These are phyloP conservation scores for Zea mays DNA, from an alignment of 176 grass and related monocot genomes.

Conservation along the genomic window DNA sequence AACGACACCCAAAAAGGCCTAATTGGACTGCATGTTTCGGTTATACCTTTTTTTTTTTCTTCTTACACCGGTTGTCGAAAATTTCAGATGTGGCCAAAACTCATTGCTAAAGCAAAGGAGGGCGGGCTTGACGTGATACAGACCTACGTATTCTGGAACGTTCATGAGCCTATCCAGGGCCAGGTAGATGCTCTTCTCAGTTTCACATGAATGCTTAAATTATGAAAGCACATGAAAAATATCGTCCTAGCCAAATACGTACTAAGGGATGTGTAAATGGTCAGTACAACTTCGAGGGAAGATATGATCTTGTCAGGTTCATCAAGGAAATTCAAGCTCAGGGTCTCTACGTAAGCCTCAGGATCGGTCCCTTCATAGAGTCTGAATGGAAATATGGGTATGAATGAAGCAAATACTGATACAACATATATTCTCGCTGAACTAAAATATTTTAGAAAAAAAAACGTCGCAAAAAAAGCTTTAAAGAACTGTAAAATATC, in stretches of 20 bases:
- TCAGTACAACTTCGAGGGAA: constrained; percentile 88
- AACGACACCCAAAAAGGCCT: too few relatives aligned
- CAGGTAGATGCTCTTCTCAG: constrained; percentile 43
- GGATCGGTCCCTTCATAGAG: constrained; percentile 83
- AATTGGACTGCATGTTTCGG: too few relatives aligned
- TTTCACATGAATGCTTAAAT: background rate
- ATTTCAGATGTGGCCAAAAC: constrained; percentile 79
- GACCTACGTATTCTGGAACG: constrained; percentile 93
- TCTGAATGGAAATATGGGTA: constrained; percentile 98
- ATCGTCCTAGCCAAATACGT: background rate
- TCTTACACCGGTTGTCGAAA: too few relatives aligned
- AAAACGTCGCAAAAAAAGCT: background rate
- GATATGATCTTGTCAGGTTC: constrained; percentile 81
- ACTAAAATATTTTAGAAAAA: background rate
- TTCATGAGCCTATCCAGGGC: constrained; percentile 64
- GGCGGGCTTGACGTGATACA: constrained; percentile 79
- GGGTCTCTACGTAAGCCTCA: constrained; percentile 80
- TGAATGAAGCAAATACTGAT: background rate
- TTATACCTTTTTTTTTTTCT: too few relatives aligned
- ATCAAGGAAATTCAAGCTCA: constrained; percentile 78
- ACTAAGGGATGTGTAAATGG: background rate
- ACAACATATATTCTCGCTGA: background rate
- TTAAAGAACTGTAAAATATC: background rate
- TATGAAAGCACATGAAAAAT: background rate
- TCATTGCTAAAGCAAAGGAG: constrained; percentile 61